phyloP scores from a whole-genome alignment of 1,139 yeast species.

The Debaryomyces psychrophilus region DNA sequence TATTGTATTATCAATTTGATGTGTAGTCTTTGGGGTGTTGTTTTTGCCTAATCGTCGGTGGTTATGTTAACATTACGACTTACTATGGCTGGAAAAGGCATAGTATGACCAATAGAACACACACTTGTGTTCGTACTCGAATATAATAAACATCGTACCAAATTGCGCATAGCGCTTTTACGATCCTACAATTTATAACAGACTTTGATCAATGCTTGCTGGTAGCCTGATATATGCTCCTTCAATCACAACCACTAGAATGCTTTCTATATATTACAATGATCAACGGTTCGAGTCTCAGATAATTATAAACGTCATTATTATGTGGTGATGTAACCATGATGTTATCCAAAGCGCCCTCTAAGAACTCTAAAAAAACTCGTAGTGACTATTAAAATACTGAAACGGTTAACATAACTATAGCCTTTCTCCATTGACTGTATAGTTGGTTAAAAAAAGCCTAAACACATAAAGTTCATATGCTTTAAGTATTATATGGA shows the following conservation, averaged over 20 bases:
- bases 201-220: too few species aligned
- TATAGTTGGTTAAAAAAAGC: slow-evolving; percentile 56
- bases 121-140: too few species aligned
- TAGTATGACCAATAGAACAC: too few species aligned
- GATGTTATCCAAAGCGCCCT: slow-evolving; percentile 41
- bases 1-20: background rate
- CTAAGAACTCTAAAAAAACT: slow-evolving; percentile 4
- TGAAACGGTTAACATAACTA: slow-evolving; percentile 44
- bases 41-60: background rate
- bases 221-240: background rate
- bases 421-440: slow-evolving; percentile 65
- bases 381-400: slow-evolving; percentile 29
- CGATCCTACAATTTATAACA: too few species aligned
- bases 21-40: background rate
- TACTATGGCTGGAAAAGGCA: too few species aligned
- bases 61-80: too few species aligned
- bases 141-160: too few species aligned
- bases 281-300: slow-evolving; percentile 31
- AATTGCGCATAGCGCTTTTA: too few species aligned
- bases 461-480: background rate
- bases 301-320: slow-evolving; percentile 31
- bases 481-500: background rate
- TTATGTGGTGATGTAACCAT: slow-evolving; percentile 36
- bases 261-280: background rate
- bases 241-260: too few species aligned